phyloP scores from a whole-genome alignment of 139 green algal genomes.

The Coelastrella sp. region DNA sequence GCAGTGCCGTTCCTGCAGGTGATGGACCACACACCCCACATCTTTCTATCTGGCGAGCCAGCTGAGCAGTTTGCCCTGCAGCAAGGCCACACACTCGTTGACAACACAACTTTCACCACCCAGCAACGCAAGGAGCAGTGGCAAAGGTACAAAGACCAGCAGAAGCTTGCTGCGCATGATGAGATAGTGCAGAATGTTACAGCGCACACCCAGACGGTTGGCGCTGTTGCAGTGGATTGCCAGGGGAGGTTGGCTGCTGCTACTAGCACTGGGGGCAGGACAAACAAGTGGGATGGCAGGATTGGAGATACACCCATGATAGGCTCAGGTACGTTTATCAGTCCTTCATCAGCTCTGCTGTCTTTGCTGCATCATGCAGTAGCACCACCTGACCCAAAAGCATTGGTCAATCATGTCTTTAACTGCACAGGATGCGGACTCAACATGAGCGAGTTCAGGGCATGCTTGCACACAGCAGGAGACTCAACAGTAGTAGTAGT shows the following conservation, averaged over 20 bases:
- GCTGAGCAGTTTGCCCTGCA: slow-evolving; percentile 46
- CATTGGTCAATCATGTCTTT: too few relatives aligned
- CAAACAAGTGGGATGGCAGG: slow-evolving; percentile 53
- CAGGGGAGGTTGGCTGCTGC: slow-evolving; percentile 50
- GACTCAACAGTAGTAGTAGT: too few relatives aligned
- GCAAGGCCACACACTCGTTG: slow-evolving; percentile 41
- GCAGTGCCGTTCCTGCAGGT: slow-evolving; percentile 29
- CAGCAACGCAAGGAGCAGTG: slow-evolving; percentile 44
- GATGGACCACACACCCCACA: slow-evolving; percentile 57
- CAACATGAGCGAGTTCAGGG: too few relatives aligned
- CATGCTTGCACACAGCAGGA: too few relatives aligned
- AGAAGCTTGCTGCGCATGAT: slow-evolving; percentile 21
- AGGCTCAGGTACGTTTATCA: slow-evolving; percentile 35
- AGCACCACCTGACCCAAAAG: too few relatives aligned
- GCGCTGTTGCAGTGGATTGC: slow-evolving; percentile 54
- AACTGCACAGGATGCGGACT: too few relatives aligned
- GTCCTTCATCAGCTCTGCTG: background rate
- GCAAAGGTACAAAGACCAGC: background rate
- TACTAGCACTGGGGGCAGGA: slow-evolving; percentile 55
- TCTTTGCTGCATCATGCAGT: too few relatives aligned
- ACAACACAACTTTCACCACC: slow-evolving; percentile 43
- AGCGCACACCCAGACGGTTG: slow-evolving; percentile 51
- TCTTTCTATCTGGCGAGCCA: slow-evolving; percentile 45
- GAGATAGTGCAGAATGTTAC: slow-evolving; percentile 40
- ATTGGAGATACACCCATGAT: slow-evolving; percentile 60